These are phyloP conservation scores for Gaertneriomyces semiglobifer DNA, from an alignment of 192 early-diverging fungal species.

Conservation along the genomic window DNA sequence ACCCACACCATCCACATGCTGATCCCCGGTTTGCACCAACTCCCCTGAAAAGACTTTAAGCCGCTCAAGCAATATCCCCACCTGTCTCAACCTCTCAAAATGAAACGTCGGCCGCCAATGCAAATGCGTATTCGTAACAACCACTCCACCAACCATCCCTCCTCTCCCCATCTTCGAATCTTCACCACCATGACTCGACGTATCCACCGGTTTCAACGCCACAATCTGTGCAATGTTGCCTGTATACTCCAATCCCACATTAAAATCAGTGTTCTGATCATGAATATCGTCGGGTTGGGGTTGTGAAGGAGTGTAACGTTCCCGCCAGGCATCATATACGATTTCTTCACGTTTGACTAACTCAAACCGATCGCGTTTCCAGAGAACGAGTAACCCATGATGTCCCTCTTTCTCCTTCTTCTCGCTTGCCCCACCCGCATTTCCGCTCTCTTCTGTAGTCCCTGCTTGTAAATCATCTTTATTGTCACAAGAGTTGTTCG, in stretches of 20 bases:
- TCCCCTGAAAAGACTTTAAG: slow-evolving; percentile 2
- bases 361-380: slow-evolving; percentile 21
- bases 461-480: slow-evolving; percentile 4
- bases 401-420: slow-evolving; percentile 20
- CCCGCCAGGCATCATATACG: background rate
- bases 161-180: background rate
- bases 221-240: slow-evolving; percentile 29
- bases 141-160: slow-evolving; percentile 17
- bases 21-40: background rate
- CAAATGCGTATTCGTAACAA: slow-evolving; percentile 43
- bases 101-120: slow-evolving; percentile 38
- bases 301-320: background rate
- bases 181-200: no score
- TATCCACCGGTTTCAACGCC: slow-evolving; percentile 11
- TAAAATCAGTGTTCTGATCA: slow-evolving; percentile 22
- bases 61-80: slow-evolving; percentile 24
- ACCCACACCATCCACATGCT: background rate
- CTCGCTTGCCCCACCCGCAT: slow-evolving; percentile 21
- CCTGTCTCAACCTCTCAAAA: slow-evolving; percentile 36
- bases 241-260: slow-evolving; percentile 13
- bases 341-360: background rate
- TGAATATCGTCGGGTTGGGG: slow-evolving; percentile 17
- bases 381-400: slow-evolving; percentile 30
- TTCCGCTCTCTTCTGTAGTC: slow-evolving; percentile 24
- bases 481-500: no score